Percentiles rank a stretch among this genome's conserved stretches.
These are phyloP conservation scores for Hypomyces rosellus DNA, from an alignment of 2,329 filamentous ascomycete species.

Conservation along the genomic window DNA sequence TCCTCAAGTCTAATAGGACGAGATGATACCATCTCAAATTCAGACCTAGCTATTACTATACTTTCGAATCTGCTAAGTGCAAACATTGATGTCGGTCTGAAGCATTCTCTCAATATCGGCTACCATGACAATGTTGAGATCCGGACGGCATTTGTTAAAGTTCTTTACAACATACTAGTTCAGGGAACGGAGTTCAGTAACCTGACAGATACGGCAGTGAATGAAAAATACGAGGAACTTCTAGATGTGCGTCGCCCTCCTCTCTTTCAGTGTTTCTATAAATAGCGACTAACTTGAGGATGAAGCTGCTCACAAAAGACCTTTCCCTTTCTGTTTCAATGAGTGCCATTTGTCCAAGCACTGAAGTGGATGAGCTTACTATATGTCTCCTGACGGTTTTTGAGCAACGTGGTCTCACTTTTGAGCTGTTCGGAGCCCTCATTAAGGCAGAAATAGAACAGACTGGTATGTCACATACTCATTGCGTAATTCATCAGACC, in stretches of 20 bases:
- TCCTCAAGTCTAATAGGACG: slow-evolving; percentile 31
- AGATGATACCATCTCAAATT: slow-evolving; percentile 49
- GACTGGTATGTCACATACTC: slow-evolving; percentile 39
- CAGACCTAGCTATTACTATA: slow-evolving; percentile 60
- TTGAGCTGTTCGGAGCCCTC: slow-evolving; percentile 57
- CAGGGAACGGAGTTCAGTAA: slow-evolving; percentile 67
- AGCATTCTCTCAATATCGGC: slow-evolving; percentile 63
- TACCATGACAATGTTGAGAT: slow-evolving; percentile 67
- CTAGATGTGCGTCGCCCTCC: slow-evolving; percentile 37
- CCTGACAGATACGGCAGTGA: slow-evolving; percentile 58
- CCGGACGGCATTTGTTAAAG: slow-evolving; percentile 62
- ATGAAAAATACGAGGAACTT: slow-evolving; percentile 62
- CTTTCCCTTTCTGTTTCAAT: slow-evolving; percentile 57
- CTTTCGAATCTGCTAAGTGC: slow-evolving; percentile 63
- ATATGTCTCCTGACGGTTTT: slow-evolving; percentile 65
- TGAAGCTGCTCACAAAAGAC: slow-evolving; percentile 54
- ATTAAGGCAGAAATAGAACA: slow-evolving; percentile 65
- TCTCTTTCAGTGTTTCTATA: background rate
- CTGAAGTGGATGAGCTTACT: slow-evolving; percentile 62
- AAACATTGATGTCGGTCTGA: slow-evolving; percentile 65
- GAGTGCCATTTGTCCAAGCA: slow-evolving; percentile 59
- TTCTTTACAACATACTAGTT: slow-evolving; percentile 64
- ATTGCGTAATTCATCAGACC: no score
- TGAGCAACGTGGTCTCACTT: slow-evolving; percentile 57
- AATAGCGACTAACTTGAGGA: background rate